Evolutionary conservation across 2,329 filamentous ascomycete genomes (phyloP), one percentile per base, ranked within the genome.

Genomic region (Alternaria angustiovoidea): DNA sequence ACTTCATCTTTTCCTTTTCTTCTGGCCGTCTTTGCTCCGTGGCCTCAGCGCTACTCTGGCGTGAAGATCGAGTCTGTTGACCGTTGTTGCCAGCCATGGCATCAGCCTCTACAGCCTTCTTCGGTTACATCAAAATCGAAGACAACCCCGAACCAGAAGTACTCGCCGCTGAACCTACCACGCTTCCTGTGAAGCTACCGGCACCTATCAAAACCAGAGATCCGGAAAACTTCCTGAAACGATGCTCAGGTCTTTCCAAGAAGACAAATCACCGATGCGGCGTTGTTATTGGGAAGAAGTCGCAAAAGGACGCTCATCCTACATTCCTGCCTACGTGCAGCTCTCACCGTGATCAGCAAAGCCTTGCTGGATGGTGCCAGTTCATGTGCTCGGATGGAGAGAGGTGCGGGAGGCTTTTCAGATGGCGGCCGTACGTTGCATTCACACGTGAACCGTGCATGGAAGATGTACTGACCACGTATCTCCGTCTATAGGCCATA

Each of bases 311-410:
- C 12, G 67, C 60, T 6, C 67, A 73, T 16, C 69, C 71, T 0
- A 75, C 71, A 0, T 73, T 60, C 20, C 64, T 77, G 5, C 72
- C 73, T 1, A 76, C 72, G 4, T 76, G 74, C 59, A 60, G 66
- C 38, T 57, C 67, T 7, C 74, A 75, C 51, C 70, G 64, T 53
- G 68, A 75, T 41, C 73, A 76, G 39, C 61, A 67, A 42, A 69
- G 54, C 34, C 68, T 65, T 34, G 71, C 71, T 1, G 73, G 72
- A 11, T 67, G 67, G 63, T 76, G 73, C 44, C 66, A 74, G 43
- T 70, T 67, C 51, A 56, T 57, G 28, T 36, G 59, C 7, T 7
- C 38, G 5, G 56, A 63, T 41, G 68, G 69, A n/a, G 62, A 68
- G n/a, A 67, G 51, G 55, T 76, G 74, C 41, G 66, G 62, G 14